Evolutionary conservation across 495 filamentous ascomycete species (phyloP).

Genomic region (Lepraria neglecta): DNA sequence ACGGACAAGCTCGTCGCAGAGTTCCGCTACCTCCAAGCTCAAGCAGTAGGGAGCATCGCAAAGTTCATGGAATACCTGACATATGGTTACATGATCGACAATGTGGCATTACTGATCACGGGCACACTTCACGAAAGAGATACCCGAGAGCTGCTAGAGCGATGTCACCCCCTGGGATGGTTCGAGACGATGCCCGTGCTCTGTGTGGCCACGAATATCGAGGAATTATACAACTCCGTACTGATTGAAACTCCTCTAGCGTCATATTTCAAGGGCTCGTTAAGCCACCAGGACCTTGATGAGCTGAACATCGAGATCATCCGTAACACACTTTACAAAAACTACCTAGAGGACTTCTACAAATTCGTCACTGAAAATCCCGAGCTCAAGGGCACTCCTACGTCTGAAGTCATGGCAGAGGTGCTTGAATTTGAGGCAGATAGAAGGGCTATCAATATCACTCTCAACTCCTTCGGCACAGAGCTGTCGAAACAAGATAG

Average conservation of each 20-base stretch:
- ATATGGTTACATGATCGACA: slow-evolving; percentile 99
- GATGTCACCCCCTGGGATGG: slow-evolving; percentile 96
- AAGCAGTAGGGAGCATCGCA: slow-evolving; percentile 80
- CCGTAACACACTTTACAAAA: slow-evolving; percentile 97
- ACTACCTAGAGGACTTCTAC: slow-evolving; percentile 97
- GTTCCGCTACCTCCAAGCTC: slow-evolving; percentile 90
- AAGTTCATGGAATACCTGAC: slow-evolving; percentile 97
- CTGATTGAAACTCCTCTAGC: slow-evolving; percentile 94
- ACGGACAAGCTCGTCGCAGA: slow-evolving; percentile 97
- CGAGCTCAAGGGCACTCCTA: slow-evolving; percentile 80
- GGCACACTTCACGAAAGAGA: slow-evolving; percentile 97
- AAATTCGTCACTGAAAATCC: slow-evolving; percentile 80
- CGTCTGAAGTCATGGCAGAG: slow-evolving; percentile 88
- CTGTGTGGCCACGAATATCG: slow-evolving; percentile 94
- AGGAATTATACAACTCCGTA: slow-evolving; percentile 97
- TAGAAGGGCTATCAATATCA: slow-evolving; percentile 96
- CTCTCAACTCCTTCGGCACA: slow-evolving; percentile 96
- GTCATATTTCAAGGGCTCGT: slow-evolving; percentile 90
- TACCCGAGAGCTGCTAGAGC: slow-evolving; percentile 88
- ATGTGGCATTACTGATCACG: slow-evolving; percentile 95
- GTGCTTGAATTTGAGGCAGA: slow-evolving; percentile 96
- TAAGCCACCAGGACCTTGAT: slow-evolving; percentile 93
- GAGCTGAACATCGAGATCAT: slow-evolving; percentile 99
- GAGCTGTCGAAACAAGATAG: slow-evolving; percentile 90
- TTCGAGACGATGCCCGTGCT: slow-evolving; percentile 98